phyloP scores from a whole-genome alignment of 495 filamentous ascomycete genomes.

The Hypomontagnella monticulosa region DNA sequence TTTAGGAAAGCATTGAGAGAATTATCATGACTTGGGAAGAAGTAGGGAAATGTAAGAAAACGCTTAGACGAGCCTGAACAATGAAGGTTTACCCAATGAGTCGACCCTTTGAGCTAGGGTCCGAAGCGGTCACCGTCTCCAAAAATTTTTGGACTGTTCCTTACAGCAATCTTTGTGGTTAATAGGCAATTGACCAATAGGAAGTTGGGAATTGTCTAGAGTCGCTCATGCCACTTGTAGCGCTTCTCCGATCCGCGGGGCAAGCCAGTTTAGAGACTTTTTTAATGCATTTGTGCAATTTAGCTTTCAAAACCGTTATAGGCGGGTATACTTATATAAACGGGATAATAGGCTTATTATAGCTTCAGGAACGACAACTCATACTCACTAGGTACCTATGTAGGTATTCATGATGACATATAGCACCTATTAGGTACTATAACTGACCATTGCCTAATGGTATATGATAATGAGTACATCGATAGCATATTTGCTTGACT shows the following conservation, averaged over 20 bases:
- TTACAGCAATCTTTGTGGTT: slow-evolving; percentile 26
- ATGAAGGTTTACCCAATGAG: slow-evolving; percentile 36
- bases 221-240: not conserved
- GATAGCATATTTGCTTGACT: too few relatives aligned
- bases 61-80: slow-evolving; percentile 21
- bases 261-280: slow-evolving; percentile 18
- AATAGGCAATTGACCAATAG: slow-evolving; percentile 29
- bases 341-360: not conserved
- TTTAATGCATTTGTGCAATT: slow-evolving; percentile 11
- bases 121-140: slow-evolving; percentile 30
- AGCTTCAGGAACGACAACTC: not conserved
- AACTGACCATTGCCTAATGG: too few relatives aligned
- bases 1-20: slow-evolving; percentile 13
- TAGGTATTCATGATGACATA: too few relatives aligned
- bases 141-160: slow-evolving; percentile 26
- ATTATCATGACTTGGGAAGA: slow-evolving; percentile 8
- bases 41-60: not conserved
- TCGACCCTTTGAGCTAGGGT: slow-evolving; percentile 39
- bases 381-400: too few relatives aligned
- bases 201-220: not conserved
- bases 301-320: not conserved
- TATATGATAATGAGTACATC: too few relatives aligned
- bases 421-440: too few relatives aligned
- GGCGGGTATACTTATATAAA: not conserved
- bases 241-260: slow-evolving; percentile 37